phyloP scores from a whole-genome alignment of 495 filamentous ascomycete species.

The Talaromyces thailandensis region DNA sequence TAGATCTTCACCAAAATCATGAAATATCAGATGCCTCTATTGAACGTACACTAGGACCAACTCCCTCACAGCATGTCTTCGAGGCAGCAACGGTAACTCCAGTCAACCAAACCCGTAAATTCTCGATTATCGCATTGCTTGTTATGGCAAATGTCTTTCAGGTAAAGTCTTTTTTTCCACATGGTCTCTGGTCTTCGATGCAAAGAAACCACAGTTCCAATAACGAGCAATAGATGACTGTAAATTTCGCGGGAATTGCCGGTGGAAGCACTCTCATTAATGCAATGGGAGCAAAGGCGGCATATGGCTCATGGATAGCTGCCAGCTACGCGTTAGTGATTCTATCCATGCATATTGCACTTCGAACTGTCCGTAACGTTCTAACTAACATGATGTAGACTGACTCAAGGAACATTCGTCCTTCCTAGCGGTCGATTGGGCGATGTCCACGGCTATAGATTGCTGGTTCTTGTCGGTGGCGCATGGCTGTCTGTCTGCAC shows the following conservation, averaged over 20 bases:
- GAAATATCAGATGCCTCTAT: not conserved
- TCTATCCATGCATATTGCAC: not conserved
- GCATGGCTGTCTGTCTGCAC: conserved; percentile 27
- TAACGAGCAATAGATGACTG: conserved; percentile 16
- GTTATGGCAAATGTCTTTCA: conserved; percentile 22
- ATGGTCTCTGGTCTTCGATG: not conserved
- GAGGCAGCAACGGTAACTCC: conserved; percentile 11
- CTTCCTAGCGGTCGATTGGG: conserved; percentile 39
- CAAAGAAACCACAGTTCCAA: not conserved
- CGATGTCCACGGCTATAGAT: conserved; percentile 40
- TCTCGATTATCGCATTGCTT: conserved; percentile 14
- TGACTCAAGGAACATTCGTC: conserved; percentile 43
- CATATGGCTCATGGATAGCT: conserved; percentile 22
- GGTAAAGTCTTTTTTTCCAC: conserved; percentile 10
- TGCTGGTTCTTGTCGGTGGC: conserved; percentile 29
- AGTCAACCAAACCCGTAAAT: conserved; percentile 12
- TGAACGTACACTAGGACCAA: not conserved
- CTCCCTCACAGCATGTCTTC: conserved; percentile 14
- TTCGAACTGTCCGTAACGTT: not conserved
- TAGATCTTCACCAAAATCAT: not conserved
- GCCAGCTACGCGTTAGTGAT: conserved; percentile 21
- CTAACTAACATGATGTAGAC: conserved; percentile 12
- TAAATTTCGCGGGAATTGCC: conserved; percentile 22
- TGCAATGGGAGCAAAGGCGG: conserved; percentile 13
- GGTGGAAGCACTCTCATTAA: conserved; percentile 19